Percentiles rank a stretch among this genome's conserved stretches.
These are phyloP conservation scores for Chamaenerion angustifolium DNA, from an alignment of 345 rosid species.

Conservation along the genomic window DNA sequence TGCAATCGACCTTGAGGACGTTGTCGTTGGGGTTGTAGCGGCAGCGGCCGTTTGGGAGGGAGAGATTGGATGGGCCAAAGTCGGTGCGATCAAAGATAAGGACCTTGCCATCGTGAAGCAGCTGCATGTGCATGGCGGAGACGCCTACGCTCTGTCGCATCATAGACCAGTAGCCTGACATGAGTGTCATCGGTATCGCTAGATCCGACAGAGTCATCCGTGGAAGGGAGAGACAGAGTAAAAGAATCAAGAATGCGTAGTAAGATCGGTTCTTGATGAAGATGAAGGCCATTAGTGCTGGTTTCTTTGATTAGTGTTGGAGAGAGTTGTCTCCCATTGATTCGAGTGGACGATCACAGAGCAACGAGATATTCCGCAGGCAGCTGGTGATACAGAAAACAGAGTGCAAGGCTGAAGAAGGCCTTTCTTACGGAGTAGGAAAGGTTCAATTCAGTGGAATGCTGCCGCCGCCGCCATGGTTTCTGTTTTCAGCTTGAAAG, in stretches of 20 bases:
- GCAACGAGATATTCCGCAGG: too few relatives aligned
- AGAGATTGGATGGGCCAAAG: slow-evolving; percentile 52
- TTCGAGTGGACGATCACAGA: too few relatives aligned
- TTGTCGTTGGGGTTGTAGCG: slow-evolving; percentile 18
- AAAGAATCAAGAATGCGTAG: not conserved
- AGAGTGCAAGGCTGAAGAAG: too few relatives aligned
- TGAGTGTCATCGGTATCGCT: slow-evolving; percentile 3
- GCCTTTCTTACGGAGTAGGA: too few relatives aligned
- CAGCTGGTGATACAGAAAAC: too few relatives aligned
- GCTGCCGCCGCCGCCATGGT: slow-evolving; percentile 3
- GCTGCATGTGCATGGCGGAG: slow-evolving; percentile 89
- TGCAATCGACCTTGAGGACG: slow-evolving; percentile 36
- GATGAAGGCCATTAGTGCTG: not conserved
- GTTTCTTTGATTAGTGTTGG: too few relatives aligned
- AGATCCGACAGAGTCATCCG: too few relatives aligned
- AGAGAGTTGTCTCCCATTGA: too few relatives aligned
- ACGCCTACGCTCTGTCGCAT: slow-evolving; percentile 50
- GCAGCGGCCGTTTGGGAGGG: slow-evolving; percentile 44
- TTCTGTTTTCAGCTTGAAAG: not conserved
- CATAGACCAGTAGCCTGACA: slow-evolving; percentile 31
- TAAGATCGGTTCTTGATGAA: not conserved
- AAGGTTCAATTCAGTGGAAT: too few relatives aligned
- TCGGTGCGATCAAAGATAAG: slow-evolving; percentile 79
- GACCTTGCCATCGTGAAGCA: slow-evolving; percentile 47
- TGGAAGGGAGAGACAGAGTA: not conserved